These are phyloP conservation scores for Fraxinus baroniana DNA, from an alignment of 305 asterid species.

Conservation along the genomic window DNA sequence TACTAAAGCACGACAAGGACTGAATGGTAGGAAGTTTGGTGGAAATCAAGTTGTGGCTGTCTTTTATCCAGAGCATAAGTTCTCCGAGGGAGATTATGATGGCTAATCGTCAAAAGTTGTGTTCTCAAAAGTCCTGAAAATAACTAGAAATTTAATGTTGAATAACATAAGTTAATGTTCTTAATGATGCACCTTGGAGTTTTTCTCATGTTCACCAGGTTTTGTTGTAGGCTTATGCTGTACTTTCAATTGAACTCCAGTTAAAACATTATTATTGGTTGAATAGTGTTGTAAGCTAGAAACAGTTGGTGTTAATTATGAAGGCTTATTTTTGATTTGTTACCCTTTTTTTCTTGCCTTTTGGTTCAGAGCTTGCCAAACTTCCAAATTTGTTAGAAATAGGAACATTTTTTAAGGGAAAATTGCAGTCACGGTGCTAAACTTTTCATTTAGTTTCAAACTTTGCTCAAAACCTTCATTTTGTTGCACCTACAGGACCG, in stretches of 20 bases:
- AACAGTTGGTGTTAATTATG: not conserved
- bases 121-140: not conserved
- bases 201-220: not conserved
- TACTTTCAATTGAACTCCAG: not conserved
- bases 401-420: too few relatives aligned
- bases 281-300: not conserved
- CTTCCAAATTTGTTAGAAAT: too few relatives aligned
- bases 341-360: too few relatives aligned
- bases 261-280: not conserved
- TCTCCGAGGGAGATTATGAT: conserved; percentile 69
- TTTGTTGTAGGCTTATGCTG: not conserved
- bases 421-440: too few relatives aligned
- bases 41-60: conserved; percentile 81
- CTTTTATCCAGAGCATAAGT: conserved; percentile 80
- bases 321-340: not conserved
- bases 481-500: too few relatives aligned
- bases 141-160: not conserved
- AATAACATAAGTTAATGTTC: not conserved
- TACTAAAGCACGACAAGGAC: conserved; percentile 69
- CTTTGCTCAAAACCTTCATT: too few relatives aligned
- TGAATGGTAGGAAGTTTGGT: conserved; percentile 89
- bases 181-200: not conserved
- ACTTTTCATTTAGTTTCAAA: too few relatives aligned
- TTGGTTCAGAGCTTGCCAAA: too few relatives aligned
- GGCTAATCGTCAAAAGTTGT: conserved; percentile 34